Evolutionary conservation across 345 rosid genomes (phyloP).

Genomic region (Pistacia vera): DNA sequence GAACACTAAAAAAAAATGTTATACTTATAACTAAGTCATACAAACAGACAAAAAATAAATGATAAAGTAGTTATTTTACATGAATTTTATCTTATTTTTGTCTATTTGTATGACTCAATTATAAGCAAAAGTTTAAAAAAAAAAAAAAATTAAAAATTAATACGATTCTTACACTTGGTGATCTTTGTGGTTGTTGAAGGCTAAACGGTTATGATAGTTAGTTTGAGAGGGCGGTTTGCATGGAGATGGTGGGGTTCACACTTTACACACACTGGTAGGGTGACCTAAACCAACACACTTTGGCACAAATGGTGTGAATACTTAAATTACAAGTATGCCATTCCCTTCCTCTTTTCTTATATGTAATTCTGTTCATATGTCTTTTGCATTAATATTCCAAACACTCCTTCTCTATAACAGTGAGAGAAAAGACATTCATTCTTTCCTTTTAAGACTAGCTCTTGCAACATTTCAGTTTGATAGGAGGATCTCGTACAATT

Average conservation of each 20-base stretch:
- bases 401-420: background rate
- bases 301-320: constrained; percentile 9
- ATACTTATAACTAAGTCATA: too few relatives aligned
- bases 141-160: too few relatives aligned
- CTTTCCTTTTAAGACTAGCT: too few relatives aligned
- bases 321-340: constrained; percentile 15
- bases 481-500: background rate
- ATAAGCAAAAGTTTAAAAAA: too few relatives aligned
- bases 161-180: too few relatives aligned
- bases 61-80: too few relatives aligned
- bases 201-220: constrained; percentile 10
- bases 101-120: too few relatives aligned
- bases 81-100: too few relatives aligned
- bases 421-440: too few relatives aligned
- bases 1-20: too few relatives aligned
- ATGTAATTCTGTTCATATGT: background rate
- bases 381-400: background rate
- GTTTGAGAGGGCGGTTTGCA: constrained; percentile 15
- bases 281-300: background rate
- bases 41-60: too few relatives aligned
- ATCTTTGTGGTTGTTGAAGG: background rate
- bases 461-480: background rate
- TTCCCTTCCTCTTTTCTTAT: background rate
- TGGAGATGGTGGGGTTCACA: constrained; percentile 3
- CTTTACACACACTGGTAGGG: background rate